Evolutionary conservation across 192 early-diverging fungal species (phyloP), one percentile per base, ranked within the genome.

Genomic region (Umbelopsis ramanniana): DNA sequence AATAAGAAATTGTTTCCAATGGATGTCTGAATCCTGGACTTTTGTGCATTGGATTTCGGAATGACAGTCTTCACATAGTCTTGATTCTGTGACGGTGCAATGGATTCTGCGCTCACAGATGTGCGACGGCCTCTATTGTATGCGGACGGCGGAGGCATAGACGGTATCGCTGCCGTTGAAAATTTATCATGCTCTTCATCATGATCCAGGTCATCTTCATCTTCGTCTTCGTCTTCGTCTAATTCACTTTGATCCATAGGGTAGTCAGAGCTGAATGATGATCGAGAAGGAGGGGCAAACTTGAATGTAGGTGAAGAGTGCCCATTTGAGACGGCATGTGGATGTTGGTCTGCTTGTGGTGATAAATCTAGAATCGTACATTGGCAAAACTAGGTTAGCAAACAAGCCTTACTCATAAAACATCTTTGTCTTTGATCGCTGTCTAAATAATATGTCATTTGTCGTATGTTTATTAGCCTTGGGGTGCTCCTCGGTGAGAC

Each of bases 101-200:
- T 97, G 46, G 95, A 96, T 82, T 99, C 96, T 23, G 97, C 96
- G 40, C 90, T 93, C 75, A 98, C 96, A 22, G 96, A 97, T 29
- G 96, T 94, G 57, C 97, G 93, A 26, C 96, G 92, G 10, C 92
- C 94, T 14, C 94, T 88, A 79, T 96, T 94, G 70, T 94, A 90
- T 74, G 84, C 89, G 38, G 86, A 73, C 53, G 89, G 86, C 33
- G 86, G 81, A 29, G 87, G 85, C 23, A 87, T 83, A 35, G 87
- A 85, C 12, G 67, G 35, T 37, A 52, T 47, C 2, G 78, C 26
- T 17, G 71, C 52, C 23, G 71, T 72, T 33, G 88, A 82, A 54
- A 89, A 81, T 67, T 89, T 82, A 69, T 88, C 89, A 52, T 86
- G 87, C 50, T 88, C 92, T 48, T 91, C 87, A 33, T 89, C 81